A percentile compares a stretch with the other conserved stretches of the same genome.
These are phyloP conservation scores for Pythium guiyangense DNA, from an alignment of 352 stramenopile species.

Conservation along the genomic window DNA sequence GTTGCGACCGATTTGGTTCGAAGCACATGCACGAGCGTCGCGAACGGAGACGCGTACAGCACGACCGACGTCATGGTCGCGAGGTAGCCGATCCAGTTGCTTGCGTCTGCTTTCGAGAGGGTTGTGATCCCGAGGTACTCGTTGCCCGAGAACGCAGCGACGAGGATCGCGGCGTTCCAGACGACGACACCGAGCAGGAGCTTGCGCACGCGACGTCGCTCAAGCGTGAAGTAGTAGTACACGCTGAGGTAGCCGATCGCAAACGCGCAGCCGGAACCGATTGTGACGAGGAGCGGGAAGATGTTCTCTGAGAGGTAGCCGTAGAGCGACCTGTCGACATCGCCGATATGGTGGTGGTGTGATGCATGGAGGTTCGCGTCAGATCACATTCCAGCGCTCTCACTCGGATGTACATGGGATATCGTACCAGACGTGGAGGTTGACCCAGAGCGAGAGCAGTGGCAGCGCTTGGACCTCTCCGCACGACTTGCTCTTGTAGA, in stretches of 20 bases:
- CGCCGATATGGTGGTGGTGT: too few relatives aligned
- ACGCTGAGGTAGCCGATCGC: constrained; percentile 27
- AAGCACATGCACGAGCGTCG: constrained; percentile 23
- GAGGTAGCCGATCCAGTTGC: constrained; percentile 20
- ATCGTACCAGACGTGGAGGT: constrained; percentile 31
- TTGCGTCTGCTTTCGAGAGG: constrained; percentile 24
- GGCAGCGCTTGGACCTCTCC: constrained; percentile 28
- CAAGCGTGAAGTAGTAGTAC: constrained; percentile 24
- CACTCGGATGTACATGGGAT: neutral
- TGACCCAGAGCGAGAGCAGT: constrained; percentile 31
- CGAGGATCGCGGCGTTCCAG: neutral
- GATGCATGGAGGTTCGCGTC: too few relatives aligned
- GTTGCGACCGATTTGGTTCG: constrained; percentile 22
- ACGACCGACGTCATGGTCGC: constrained; percentile 21
- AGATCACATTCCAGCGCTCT: neutral
- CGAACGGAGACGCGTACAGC: constrained; percentile 32
- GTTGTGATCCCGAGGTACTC: constrained; percentile 20
- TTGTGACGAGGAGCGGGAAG: constrained; percentile 5
- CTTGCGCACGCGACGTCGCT: constrained; percentile 14
- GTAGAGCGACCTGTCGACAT: constrained; percentile 9
- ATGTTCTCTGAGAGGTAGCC: constrained; percentile 8
- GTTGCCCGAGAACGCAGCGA: constrained; percentile 8
- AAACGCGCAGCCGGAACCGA: constrained; percentile 19
- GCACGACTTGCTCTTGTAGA: constrained; percentile 26
- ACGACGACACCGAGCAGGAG: neutral